These are phyloP conservation scores for Sabuloglossum arenarium DNA, from an alignment of 495 filamentous ascomycete species.

Conservation along the genomic window DNA sequence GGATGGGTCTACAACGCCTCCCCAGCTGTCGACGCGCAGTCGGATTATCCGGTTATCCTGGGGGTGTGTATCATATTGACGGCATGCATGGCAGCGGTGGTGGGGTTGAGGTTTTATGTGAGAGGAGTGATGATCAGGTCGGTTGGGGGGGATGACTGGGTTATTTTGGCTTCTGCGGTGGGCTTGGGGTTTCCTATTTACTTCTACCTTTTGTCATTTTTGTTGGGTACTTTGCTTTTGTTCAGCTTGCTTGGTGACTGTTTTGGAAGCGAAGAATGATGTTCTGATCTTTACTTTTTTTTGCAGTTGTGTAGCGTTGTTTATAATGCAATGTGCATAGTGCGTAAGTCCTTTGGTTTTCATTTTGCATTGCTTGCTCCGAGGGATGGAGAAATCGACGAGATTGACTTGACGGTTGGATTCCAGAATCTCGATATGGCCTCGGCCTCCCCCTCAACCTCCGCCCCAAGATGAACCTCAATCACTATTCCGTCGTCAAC, in stretches of 20 bases:
- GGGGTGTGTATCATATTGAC: constrained; percentile 25
- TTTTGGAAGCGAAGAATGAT: too few relatives aligned
- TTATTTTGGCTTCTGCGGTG: constrained; percentile 25
- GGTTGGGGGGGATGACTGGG: constrained; percentile 25
- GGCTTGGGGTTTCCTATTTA: too few relatives aligned
- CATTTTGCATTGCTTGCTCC: background rate
- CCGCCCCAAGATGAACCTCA: constrained; percentile 20
- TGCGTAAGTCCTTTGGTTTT: constrained; percentile 23
- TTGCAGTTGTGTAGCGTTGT: constrained; percentile 14
- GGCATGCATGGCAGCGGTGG: constrained; percentile 18
- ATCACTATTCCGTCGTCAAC: constrained; percentile 17
- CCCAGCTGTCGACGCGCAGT: constrained; percentile 20
- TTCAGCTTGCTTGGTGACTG: background rate
- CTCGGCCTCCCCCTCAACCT: constrained; percentile 23
- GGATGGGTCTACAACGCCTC: constrained; percentile 26
- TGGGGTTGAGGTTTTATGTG: constrained; percentile 19
- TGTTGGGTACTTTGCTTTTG: background rate
- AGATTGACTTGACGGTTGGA: too few relatives aligned
- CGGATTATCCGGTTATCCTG: constrained; percentile 23
- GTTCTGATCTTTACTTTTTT: background rate
- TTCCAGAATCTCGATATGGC: constrained; percentile 32
- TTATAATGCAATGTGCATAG: constrained; percentile 28
- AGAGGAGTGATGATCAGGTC: constrained; percentile 15
- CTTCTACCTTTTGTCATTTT: too few relatives aligned
- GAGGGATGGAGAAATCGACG: background rate